A percentile compares a stretch with the other conserved stretches of the same genome.
These are phyloP conservation scores for Metahyphopichia silvanorum DNA, from an alignment of 805 yeast genomes.

Conservation along the genomic window DNA sequence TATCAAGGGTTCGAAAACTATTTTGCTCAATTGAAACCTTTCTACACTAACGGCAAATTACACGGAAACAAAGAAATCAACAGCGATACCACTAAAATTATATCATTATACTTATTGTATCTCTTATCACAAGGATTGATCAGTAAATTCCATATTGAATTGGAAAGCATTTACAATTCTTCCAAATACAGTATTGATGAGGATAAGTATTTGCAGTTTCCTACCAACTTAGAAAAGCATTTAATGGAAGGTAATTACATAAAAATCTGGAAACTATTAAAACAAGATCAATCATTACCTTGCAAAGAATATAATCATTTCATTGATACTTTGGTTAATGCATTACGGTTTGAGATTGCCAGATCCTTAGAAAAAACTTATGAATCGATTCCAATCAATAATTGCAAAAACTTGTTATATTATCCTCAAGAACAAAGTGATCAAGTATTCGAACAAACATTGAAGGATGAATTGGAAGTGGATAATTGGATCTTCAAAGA, in stretches of 20 bases:
- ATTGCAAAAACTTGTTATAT: conserved; percentile 78
- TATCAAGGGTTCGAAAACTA: conserved; percentile 68
- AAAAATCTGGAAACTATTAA: conserved; percentile 78
- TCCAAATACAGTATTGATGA: conserved; percentile 59
- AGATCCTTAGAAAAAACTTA: conserved; percentile 80
- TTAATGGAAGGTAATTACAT: conserved; percentile 96
- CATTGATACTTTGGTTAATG: conserved; percentile 68
- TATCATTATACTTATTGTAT: conserved; percentile 72
- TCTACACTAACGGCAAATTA: conserved; percentile 50
- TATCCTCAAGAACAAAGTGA: conserved; percentile 46
- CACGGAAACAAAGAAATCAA: conserved; percentile 38
- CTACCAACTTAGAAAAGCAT: conserved; percentile 87
- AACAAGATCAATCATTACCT: conserved; percentile 53
- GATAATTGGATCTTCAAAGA: conserved; percentile 30
- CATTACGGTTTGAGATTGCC: conserved; percentile 85
- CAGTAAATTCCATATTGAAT: conserved; percentile 85
- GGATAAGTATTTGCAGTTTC: conserved; percentile 68
- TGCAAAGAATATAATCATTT: conserved; percentile 76
- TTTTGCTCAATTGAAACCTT: conserved; percentile 72
- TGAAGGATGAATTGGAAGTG: conserved; percentile 32
- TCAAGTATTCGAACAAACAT: conserved; percentile 24
- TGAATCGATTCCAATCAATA: conserved; percentile 69
- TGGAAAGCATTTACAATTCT: conserved; percentile 64
- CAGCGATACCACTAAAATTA: conserved; percentile 54
- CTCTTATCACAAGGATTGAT: conserved; percentile 80